Percentiles rank a stretch among this genome's conserved stretches.
phyloP scores from a whole-genome alignment of 257 asterid species.

The Solanum pimpinellifolium region DNA sequence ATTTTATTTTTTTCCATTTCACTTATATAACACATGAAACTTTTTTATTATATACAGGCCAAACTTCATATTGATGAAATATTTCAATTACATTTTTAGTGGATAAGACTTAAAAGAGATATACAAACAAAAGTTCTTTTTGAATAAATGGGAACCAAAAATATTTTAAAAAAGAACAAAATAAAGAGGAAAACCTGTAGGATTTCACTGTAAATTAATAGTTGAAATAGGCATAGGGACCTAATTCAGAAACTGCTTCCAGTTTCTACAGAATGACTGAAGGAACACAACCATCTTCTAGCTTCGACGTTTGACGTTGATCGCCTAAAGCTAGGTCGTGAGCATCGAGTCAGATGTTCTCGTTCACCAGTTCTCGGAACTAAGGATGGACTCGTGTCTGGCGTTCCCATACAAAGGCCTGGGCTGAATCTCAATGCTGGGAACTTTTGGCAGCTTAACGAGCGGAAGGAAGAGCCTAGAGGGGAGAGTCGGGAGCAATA shows the following conservation, averaged over 20 bases:
- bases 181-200: not conserved
- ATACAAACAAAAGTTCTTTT: not conserved
- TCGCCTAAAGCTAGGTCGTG: constrained; percentile 41
- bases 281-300: constrained; percentile 64
- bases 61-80: not conserved
- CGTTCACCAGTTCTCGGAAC: constrained; percentile 23
- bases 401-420: constrained; percentile 51
- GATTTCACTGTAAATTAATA: not conserved
- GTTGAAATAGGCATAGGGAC: not conserved
- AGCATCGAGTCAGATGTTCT: constrained; percentile 30
- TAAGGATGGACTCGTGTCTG: constrained; percentile 45
- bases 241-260: constrained; percentile 35
- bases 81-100: not conserved
- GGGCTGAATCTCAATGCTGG: constrained; percentile 39
- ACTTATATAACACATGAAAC: not conserved
- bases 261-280: constrained; percentile 39
- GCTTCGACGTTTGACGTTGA: constrained; percentile 43
- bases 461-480: constrained; percentile 44
- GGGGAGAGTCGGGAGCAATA: constrained; percentile 35
- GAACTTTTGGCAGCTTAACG: constrained; percentile 51
- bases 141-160: not conserved
- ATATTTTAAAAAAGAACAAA: not conserved
- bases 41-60: not conserved
- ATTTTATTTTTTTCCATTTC: not conserved
- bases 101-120: not conserved